phyloP scores from a whole-genome alignment of 2,329 filamentous ascomycete genomes.

The Xylariaceae sp. region DNA sequence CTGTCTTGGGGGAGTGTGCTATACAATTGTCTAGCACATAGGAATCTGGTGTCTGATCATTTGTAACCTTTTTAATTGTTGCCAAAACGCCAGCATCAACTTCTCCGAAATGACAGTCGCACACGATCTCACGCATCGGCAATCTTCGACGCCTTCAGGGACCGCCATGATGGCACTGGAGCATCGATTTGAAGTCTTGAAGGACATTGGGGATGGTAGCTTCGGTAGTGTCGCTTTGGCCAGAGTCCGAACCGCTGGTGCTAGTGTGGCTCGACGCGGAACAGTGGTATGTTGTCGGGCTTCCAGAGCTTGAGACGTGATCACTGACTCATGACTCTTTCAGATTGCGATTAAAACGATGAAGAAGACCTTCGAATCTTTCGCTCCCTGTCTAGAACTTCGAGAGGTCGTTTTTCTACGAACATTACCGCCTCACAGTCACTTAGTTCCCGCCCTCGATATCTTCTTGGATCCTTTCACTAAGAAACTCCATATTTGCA shows the following conservation, averaged over 20 bases:
- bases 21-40: slow-evolving; percentile 18
- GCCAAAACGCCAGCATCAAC: slow-evolving; percentile 8
- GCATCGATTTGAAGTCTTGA: slow-evolving; percentile 93
- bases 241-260: slow-evolving; percentile 84
- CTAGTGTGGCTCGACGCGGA: slow-evolving; percentile 81
- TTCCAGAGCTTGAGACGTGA: neutral
- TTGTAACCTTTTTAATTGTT: no score
- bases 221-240: slow-evolving; percentile 95
- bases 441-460: slow-evolving; percentile 94
- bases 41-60: no score
- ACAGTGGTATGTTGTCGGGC: slow-evolving; percentile 69
- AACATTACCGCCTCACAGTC: slow-evolving; percentile 79
- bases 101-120: slow-evolving; percentile 67
- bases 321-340: slow-evolving; percentile 13
- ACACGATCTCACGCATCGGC: slow-evolving; percentile 68
- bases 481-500: slow-evolving; percentile 94
- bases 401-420: slow-evolving; percentile 95
- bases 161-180: slow-evolving; percentile 63
- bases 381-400: slow-evolving; percentile 83
- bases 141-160: slow-evolving; percentile 51
- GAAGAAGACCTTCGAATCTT: slow-evolving; percentile 98
- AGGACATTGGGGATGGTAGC: slow-evolving; percentile 97
- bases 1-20: slow-evolving; percentile 25
- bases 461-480: slow-evolving; percentile 96
- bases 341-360: slow-evolving; percentile 99